phyloP scores from a whole-genome alignment of 345 rosid species.

The Eucalyptus polybractea region DNA sequence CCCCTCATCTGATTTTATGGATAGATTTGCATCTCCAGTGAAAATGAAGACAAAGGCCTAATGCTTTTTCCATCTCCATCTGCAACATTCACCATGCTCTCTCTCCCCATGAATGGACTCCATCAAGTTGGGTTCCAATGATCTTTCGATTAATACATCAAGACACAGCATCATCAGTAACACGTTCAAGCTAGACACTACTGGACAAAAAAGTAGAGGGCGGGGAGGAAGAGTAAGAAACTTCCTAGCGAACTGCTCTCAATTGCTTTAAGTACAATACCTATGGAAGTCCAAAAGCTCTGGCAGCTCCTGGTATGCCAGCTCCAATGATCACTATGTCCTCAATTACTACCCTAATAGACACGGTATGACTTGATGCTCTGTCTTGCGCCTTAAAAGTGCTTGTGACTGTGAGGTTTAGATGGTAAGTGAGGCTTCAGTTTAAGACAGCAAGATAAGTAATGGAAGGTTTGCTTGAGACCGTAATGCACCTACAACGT shows the following conservation, averaged over 20 bases:
- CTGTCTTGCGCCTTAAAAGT: not conserved
- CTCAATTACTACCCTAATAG: not conserved
- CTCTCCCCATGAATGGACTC: too few species aligned
- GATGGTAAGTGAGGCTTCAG: not conserved
- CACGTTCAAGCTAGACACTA: too few species aligned
- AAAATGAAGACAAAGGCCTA: not conserved
- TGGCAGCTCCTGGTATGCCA: too few species aligned
- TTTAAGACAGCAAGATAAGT: not conserved
- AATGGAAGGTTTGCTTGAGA: not conserved
- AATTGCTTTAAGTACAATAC: too few species aligned
- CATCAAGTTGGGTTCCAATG: too few species aligned
- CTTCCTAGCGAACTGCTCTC: too few species aligned
- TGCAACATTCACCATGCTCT: too few species aligned
- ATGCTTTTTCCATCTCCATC: not conserved
- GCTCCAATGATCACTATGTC: not conserved
- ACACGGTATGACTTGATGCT: not conserved
- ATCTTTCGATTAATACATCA: not conserved
- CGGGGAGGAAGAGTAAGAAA: too few species aligned
- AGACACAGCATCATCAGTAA: too few species aligned
- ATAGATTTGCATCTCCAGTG: not conserved
- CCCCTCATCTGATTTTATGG: not conserved
- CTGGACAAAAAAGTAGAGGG: too few species aligned
- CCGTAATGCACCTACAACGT: not conserved
- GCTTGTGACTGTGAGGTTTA: not conserved
- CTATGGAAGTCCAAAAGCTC: too few species aligned